Evolutionary conservation across 202 grass and related monocot genomes (phyloP), one percentile per base, ranked within the genome.

Genomic region (Carex arenaria): DNA sequence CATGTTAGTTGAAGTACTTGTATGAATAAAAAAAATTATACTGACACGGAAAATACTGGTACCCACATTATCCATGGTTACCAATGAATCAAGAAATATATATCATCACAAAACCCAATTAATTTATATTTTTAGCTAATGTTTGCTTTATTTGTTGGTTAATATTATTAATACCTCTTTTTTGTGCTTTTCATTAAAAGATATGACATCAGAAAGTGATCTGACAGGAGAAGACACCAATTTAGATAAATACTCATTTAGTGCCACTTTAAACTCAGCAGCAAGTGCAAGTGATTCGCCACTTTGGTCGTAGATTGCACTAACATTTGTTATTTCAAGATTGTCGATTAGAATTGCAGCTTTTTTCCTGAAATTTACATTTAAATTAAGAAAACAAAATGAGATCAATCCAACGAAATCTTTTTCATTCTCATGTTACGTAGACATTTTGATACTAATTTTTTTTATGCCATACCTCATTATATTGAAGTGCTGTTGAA

Each of bases 151-250:
- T 79, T 10, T 55, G 3, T 59, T 36, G 79, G 26, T 45, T 83
- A 47, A 5, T 71, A 19, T 11, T 40, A 40, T 40, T 26, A 75
- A 13, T 54, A 75, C 72, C 72, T 75, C 72, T 75, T 75, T 75
- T 1, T 63, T 53, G 15, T 89, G 84, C n/a, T 69, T 79, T 0
- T 89, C 67, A 19, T 95, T 90, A 86, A 92, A 95, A 2, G 82
- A 90, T 80, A 95, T 92, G 17, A 95, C 9, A 64, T 86, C 78
- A 61, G 86, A 89, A 84, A 94, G 87, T 64, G 89, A n/a, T 4
- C 38, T 84, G 13, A 92, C 87, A 4, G 89, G 89, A 1, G 92
- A 87, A 26, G 28, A 71, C 3, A 34, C 32, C 12, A 91, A 61
- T 2, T 90, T 69, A 0, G 87, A 83, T 34, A 91, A 30, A 52